Percentiles rank a stretch among this genome's conserved stretches.
Evolutionary conservation across 1,139 yeast genomes (phyloP).

Genomic region (Hyphopichia wangnamkhiaoensis): DNA sequence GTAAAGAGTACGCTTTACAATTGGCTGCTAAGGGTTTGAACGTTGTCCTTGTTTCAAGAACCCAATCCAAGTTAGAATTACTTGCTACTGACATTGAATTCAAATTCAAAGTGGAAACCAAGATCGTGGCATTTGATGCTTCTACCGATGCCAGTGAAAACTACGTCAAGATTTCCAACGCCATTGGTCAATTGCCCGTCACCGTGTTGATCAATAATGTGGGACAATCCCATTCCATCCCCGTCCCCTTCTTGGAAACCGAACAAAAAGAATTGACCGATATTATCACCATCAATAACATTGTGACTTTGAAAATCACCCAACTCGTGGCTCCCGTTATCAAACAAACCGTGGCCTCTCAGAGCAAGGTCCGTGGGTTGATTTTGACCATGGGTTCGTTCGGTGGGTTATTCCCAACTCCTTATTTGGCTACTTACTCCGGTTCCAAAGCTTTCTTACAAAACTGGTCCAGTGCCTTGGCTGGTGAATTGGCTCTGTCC

Average conservation of each 20-base stretch:
- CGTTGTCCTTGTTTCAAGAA: constrained; percentile 80
- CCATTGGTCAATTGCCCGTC: constrained; percentile 57
- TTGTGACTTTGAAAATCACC: constrained; percentile 82
- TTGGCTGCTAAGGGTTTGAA: constrained; percentile 86
- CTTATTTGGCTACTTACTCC: constrained; percentile 87
- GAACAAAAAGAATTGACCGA: constrained; percentile 67
- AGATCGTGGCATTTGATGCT: constrained; percentile 77
- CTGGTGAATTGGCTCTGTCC: constrained; percentile 74
- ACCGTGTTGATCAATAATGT: constrained; percentile 86
- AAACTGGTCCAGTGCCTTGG: constrained; percentile 85
- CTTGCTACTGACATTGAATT: constrained; percentile 64
- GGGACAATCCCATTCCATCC: constrained; percentile 92
- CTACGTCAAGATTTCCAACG: constrained; percentile 45
- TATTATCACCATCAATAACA: constrained; percentile 82
- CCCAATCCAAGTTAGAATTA: constrained; percentile 69
- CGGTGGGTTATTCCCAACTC: constrained; percentile 92
- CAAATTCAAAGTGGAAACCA: constrained; percentile 63
- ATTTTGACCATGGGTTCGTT: constrained; percentile 95
- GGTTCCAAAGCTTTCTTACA: constrained; percentile 96
- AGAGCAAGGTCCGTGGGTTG: constrained; percentile 57
- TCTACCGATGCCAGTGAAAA: constrained; percentile 55
- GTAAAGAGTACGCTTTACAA: constrained; percentile 86
- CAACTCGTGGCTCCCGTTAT: constrained; percentile 72
- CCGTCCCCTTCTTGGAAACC: constrained; percentile 90
- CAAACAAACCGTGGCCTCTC: constrained; percentile 46